Conservation (phyloP, 331 rosid genomes). For the Spiraea crenata region DNA sequence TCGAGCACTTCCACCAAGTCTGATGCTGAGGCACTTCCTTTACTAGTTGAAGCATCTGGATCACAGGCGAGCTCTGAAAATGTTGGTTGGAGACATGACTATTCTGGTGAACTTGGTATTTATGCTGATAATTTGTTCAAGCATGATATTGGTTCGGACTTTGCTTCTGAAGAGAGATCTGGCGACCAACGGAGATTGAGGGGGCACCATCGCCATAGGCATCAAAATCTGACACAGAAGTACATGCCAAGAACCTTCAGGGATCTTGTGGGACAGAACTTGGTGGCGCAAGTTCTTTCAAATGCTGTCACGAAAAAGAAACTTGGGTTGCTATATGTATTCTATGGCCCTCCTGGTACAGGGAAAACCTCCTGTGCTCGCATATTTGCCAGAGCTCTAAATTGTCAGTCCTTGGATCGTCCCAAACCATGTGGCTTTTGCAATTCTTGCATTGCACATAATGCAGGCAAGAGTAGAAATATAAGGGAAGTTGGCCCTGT, state of each 20-base stretch:
- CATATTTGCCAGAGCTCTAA: conserved; percentile 87
- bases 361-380: conserved; percentile 97
- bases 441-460: conserved; percentile 76
- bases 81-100: conserved; percentile 75
- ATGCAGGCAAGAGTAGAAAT: conserved; percentile 71
- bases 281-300: conserved; percentile 93
- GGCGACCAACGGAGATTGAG: conserved; percentile 56
- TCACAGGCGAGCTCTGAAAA: conserved; percentile 71
- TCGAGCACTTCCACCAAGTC: conserved; percentile 71
- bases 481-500: conserved; percentile 90
- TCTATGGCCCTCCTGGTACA: conserved; percentile 97
- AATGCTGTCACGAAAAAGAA: conserved; percentile 78
- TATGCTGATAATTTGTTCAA: conserved; percentile 77
- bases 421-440: conserved; percentile 89
- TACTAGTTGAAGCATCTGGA: conserved; percentile 79
- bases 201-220: conserved; percentile 57
- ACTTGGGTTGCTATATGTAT: conserved; percentile 86
- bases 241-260: conserved; percentile 89
- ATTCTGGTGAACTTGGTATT: conserved; percentile 91
- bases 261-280: conserved; percentile 89
- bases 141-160: conserved; percentile 81
- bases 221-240: conserved; percentile 83
- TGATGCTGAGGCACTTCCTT: conserved; percentile 78
- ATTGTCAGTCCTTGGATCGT: conserved; percentile 78
- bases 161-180: conserved; percentile 85